phyloP scores from a whole-genome alignment of 2,329 filamentous ascomycete genomes.

The Alternaria metachromatica region DNA sequence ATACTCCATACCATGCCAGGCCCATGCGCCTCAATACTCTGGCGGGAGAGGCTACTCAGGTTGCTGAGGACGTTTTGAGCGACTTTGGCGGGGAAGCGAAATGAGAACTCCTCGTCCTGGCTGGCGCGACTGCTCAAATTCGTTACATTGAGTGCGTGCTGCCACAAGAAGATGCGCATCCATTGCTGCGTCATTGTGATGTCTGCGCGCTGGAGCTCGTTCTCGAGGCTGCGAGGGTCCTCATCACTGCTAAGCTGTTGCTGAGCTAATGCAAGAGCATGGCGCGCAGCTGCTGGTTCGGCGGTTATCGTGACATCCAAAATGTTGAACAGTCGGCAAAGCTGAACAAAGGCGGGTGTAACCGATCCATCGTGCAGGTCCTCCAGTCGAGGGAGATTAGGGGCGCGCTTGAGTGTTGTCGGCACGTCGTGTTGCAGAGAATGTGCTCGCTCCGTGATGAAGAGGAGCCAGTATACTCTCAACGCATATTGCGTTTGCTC shows the following conservation, averaged over 20 bases:
- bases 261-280: conserved; percentile 40
- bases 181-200: conserved; percentile 49
- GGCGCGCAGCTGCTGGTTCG: conserved; percentile 36
- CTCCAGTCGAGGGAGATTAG: conserved; percentile 37
- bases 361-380: conserved; percentile 41
- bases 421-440: conserved; percentile 47
- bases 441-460: conserved; percentile 46
- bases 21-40: conserved; percentile 45
- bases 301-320: conserved; percentile 44
- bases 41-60: conserved; percentile 37
- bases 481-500: conserved; percentile 39
- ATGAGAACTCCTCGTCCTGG: conserved; percentile 44
- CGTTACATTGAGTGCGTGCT: conserved; percentile 45
- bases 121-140: conserved; percentile 35
- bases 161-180: conserved; percentile 49
- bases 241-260: conserved; percentile 42
- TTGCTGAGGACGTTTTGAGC: conserved; percentile 43
- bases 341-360: conserved; percentile 42
- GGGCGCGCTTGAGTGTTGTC: conserved; percentile 37
- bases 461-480: conserved; percentile 46
- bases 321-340: conserved; percentile 45
- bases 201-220: conserved; percentile 46
- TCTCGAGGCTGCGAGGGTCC: conserved; percentile 36
- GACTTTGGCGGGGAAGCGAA: conserved; percentile 44
- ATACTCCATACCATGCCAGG: conserved; percentile 41